Conservation (phyloP, 2,329 filamentous ascomycete genomes). For the Coniochaeta prunicola region DNA sequence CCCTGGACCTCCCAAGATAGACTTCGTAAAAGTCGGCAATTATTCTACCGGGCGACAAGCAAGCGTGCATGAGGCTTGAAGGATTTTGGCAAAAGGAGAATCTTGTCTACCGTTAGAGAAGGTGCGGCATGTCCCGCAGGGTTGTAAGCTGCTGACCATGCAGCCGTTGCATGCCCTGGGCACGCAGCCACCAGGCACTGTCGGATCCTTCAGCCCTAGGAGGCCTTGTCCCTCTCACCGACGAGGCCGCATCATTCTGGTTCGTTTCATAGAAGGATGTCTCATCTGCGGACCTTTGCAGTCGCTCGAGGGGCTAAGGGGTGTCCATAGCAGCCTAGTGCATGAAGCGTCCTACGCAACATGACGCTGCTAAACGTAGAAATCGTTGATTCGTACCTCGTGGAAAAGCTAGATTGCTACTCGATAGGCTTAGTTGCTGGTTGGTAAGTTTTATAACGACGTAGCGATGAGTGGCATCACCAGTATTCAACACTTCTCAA, state of each 20-base stretch:
- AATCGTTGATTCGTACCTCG: background rate
- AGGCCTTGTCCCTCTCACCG: background rate
- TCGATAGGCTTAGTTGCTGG: background rate
- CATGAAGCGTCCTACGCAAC: background rate
- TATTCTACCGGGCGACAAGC: background rate
- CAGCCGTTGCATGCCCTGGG: background rate
- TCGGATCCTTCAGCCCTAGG: conserved; percentile 1
- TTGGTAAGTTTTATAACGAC: background rate
- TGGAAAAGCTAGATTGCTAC: background rate
- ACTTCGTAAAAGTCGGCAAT: background rate
- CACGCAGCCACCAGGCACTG: too few relatives aligned
- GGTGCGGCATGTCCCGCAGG: background rate
- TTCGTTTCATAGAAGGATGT: background rate
- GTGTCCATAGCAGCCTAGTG: background rate
- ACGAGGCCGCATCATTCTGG: background rate
- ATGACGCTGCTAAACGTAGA: too few relatives aligned
- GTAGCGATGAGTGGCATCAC: background rate
- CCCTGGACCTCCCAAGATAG: background rate
- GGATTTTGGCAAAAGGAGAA: background rate
- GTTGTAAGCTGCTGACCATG: background rate
- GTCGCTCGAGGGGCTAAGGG: background rate
- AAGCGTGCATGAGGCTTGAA: background rate
- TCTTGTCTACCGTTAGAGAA: background rate
- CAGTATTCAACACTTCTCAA: background rate
- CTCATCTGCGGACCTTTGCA: background rate